Evolutionary conservation across 2,329 filamentous ascomycete species (phyloP), one percentile per base, ranked within the genome.

Genomic region (Fusarium sp.): DNA sequence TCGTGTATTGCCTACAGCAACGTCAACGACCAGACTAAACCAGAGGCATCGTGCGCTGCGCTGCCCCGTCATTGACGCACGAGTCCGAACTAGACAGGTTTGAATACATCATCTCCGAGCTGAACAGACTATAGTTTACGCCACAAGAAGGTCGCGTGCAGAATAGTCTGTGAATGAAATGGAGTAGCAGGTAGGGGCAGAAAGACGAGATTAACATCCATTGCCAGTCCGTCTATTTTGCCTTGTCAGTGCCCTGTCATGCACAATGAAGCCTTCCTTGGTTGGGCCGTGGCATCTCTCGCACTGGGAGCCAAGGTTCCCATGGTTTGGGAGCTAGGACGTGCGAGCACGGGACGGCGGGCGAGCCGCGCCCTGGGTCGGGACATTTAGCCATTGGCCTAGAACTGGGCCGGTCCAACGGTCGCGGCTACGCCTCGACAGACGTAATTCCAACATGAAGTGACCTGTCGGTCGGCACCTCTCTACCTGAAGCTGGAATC

Each of bases 311-410:
- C 56, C 68, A 73, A 71, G 70, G 72, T 68, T 75, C 33, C 60
- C 50, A 62, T 65, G 67, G 64, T 32, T 54, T 45, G 63, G 59
- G 65, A 62, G 60, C 72, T 63, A 64, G 57, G 56, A 70, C 61
- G 54, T 61, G 52, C 33, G 35, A 69, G 71, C 69, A 69, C 64
- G 72, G 75, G 72, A 68, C 65, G 25, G 58, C 54, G 54, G 32
- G 66, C 38, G 63, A 69, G 66, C 73, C 68, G 56, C 61, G 66
- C 65, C 32, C 40, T 68, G 70, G 70, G 43, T 78, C 77, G 76
- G 76, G 71, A 70, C 63, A 78, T 77, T 76, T 77, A 75, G 68
- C 75, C 56, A 74, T 66, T 69, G 66, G 68, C 59, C 66, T 62
- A 69, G 65, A 68, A 62, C 30, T 66, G 66, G 56, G 45, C 63